Conservation (phyloP, 257 asterid species). For the Penstemon eatonii region DNA sequence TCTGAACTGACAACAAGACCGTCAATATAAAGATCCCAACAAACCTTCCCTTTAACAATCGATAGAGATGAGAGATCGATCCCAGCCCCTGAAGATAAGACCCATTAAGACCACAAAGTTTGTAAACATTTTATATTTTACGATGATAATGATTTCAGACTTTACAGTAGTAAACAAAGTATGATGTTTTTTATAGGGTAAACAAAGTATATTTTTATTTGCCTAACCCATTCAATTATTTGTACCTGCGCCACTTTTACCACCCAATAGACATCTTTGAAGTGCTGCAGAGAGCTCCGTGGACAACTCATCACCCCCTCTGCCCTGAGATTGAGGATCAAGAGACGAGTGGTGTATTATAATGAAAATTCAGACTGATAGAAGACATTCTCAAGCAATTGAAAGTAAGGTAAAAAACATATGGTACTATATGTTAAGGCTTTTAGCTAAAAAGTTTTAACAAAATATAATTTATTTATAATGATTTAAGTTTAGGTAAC, state of each 20-base stretch:
- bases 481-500: neutral
- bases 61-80: conserved; percentile 77
- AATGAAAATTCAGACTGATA: neutral
- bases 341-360: neutral
- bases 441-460: too few relatives aligned
- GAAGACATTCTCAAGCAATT: too few relatives aligned
- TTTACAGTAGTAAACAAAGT: conserved; percentile 1
- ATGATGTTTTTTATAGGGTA: neutral
- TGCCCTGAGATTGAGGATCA: conserved; percentile 53
- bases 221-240: neutral
- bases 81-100: conserved; percentile 67
- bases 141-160: neutral
- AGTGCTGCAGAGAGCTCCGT: conserved; percentile 79
- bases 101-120: conserved; percentile 14
- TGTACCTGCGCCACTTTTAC: conserved; percentile 91
- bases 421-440: neutral
- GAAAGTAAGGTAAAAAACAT: neutral
- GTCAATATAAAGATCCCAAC: conserved; percentile 95
- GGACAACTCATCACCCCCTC: conserved; percentile 89
- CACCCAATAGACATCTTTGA: conserved; percentile 78
- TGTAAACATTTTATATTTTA: neutral
- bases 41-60: conserved; percentile 78
- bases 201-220: conserved; percentile 10
- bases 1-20: conserved; percentile 88
- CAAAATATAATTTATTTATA: too few relatives aligned